These are phyloP conservation scores for Hericium coralloides DNA, from an alignment of 768 basidiomycete genomes.

Conservation along the genomic window DNA sequence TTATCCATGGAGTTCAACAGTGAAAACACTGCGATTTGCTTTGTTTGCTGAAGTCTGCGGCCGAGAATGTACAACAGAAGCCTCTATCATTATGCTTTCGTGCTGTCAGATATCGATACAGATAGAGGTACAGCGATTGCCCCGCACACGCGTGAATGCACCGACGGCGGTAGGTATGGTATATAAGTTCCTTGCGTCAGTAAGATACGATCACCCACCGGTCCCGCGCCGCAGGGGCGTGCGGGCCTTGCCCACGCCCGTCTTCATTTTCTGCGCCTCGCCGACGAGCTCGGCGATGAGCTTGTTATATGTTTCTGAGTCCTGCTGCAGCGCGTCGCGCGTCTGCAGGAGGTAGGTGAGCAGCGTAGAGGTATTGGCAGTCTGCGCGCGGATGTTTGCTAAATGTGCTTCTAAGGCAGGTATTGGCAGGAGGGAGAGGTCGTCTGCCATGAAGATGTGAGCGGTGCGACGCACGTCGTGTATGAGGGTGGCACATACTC, in stretches of 20 bases:
- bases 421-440: constrained; percentile 63
- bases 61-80: no score
- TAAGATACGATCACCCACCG: constrained; percentile 1
- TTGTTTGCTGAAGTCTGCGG: not conserved
- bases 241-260: constrained; percentile 38
- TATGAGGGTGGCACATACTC: constrained; percentile 35
- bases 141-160: not conserved
- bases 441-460: constrained; percentile 38
- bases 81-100: no score
- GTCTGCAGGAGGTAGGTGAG: constrained; percentile 79
- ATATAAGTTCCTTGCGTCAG: not conserved
- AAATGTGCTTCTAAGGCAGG: constrained; percentile 57
- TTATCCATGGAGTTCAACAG: not conserved
- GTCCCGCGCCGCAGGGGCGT: constrained; percentile 36
- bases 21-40: not conserved
- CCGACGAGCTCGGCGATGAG: constrained; percentile 89
- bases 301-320: constrained; percentile 83
- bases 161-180: not conserved
- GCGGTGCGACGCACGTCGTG: not conserved
- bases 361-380: constrained; percentile 63
- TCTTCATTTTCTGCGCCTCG: constrained; percentile 81
- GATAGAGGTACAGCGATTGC: not conserved
- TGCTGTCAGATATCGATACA: not conserved
- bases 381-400: constrained; percentile 59
- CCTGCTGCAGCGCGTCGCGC: constrained; percentile 75